phyloP scores from a whole-genome alignment of 176 grass and related monocot species.

The Eleusine coracana region DNA sequence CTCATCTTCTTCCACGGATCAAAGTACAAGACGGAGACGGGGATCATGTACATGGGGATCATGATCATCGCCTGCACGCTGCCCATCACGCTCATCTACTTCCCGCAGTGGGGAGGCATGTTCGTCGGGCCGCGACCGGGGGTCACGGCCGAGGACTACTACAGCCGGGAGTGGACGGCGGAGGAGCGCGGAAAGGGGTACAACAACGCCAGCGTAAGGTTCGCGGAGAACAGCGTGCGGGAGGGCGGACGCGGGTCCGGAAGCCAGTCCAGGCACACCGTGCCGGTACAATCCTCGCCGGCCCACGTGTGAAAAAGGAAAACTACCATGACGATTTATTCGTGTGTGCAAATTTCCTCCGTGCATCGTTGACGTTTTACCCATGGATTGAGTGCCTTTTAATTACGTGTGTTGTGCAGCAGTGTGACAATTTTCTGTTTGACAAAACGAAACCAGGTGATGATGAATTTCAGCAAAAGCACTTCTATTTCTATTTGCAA shows the following conservation, averaged over 20 bases:
- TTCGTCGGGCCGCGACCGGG: constrained; percentile 38
- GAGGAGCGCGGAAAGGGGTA: constrained; percentile 56
- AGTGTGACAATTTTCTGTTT: background rate
- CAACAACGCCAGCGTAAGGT: constrained; percentile 46
- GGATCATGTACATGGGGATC: constrained; percentile 89
- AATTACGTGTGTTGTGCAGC: background rate
- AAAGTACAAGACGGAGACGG: constrained; percentile 75
- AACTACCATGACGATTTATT: background rate
- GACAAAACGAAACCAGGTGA: background rate
- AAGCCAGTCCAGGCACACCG: constrained; percentile 51
- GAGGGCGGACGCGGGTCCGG: constrained; percentile 40
- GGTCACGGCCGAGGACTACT: constrained; percentile 71
- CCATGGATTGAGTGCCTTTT: background rate
- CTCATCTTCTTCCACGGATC: constrained; percentile 81
- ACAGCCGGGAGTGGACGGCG: constrained; percentile 48
- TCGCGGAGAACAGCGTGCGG: constrained; percentile 82
- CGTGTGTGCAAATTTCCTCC: background rate
- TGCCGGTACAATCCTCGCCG: constrained; percentile 56
- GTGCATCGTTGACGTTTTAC: background rate
- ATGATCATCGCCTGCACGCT: constrained; percentile 93
- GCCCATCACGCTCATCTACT: constrained; percentile 63
- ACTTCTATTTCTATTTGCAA: too few relatives aligned
- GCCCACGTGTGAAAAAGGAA: constrained; percentile 30
- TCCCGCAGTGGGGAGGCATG: constrained; percentile 89
- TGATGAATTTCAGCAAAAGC: background rate